Evolutionary conservation across 768 basidiomycete species (phyloP).

Genomic region (Cystofilobasidium bisporidii): DNA sequence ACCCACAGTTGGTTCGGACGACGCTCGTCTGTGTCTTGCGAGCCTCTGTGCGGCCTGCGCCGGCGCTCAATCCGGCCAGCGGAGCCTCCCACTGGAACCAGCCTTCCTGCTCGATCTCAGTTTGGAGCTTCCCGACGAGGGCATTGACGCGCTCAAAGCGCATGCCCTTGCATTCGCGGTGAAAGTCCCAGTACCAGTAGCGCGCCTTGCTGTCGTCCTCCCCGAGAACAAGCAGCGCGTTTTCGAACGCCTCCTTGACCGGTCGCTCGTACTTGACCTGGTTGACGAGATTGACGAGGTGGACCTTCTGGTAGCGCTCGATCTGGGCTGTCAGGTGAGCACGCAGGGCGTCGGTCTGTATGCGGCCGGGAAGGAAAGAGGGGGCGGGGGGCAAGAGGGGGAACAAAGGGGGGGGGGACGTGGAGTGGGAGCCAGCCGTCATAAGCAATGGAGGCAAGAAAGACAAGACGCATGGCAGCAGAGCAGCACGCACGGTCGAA

Average conservation of each 20-base stretch:
- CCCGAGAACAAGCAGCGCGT: conserved; percentile 55
- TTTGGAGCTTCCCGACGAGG: conserved; percentile 61
- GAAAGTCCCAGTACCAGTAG: conserved; percentile 97
- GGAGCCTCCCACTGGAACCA: conserved; percentile 5
- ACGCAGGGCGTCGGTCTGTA: conserved; percentile 60
- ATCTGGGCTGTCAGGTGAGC: conserved; percentile 66
- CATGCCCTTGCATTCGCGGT: conserved; percentile 86
- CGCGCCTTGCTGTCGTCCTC: conserved; percentile 54
- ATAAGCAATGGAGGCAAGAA: no score
- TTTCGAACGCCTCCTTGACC: conserved; percentile 90
- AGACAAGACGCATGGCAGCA: background rate
- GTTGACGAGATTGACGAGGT: conserved; percentile 83
- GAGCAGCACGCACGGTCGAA: conserved; percentile 56
- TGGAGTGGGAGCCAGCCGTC: no score
- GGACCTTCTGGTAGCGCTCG: conserved; percentile 63
- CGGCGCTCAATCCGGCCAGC: background rate
- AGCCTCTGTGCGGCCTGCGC: background rate
- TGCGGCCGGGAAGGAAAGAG: no score
- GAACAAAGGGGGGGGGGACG: no score
- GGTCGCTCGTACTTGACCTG: conserved; percentile 86
- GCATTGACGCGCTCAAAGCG: conserved; percentile 85
- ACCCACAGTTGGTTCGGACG: conserved; percentile 24
- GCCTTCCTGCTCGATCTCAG: conserved; percentile 55
- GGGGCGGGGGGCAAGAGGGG: background rate
- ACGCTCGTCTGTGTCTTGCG: conserved; percentile 15